phyloP scores from a whole-genome alignment of 2,329 filamentous ascomycete genomes.

The Colletotrichum orchidophilum region DNA sequence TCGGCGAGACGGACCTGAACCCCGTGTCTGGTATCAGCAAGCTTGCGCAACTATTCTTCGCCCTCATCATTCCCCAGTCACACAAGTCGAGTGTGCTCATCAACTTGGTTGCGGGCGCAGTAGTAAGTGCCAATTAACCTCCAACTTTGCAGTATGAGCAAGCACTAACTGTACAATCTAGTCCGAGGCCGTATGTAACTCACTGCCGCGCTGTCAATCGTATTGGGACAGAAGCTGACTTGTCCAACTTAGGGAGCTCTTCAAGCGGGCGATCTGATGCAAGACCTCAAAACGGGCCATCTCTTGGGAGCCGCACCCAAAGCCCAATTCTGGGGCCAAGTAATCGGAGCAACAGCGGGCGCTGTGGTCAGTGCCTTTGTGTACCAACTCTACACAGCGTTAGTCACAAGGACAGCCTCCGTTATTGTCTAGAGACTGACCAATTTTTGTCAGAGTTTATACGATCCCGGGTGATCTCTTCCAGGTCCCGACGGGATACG shows the following conservation, averaged over 20 bases:
- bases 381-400: slow-evolving; percentile 85
- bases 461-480: slow-evolving; percentile 88
- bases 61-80: slow-evolving; percentile 82
- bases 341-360: slow-evolving; percentile 88
- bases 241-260: slow-evolving; percentile 69
- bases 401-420: slow-evolving; percentile 35
- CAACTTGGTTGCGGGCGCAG: slow-evolving; percentile 91
- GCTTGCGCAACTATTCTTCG: slow-evolving; percentile 94
- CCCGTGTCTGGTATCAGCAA: slow-evolving; percentile 97
- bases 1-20: slow-evolving; percentile 90
- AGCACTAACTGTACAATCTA: slow-evolving; percentile 31
- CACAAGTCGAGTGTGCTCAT: slow-evolving; percentile 90
- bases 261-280: slow-evolving; percentile 95
- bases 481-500: slow-evolving; percentile 92
- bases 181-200: slow-evolving; percentile 51
- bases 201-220: neutral
- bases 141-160: neutral
- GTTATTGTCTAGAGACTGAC: neutral
- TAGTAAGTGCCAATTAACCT: slow-evolving; percentile 53
- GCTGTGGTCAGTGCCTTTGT: slow-evolving; percentile 87
- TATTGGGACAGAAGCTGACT: slow-evolving; percentile 9
- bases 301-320: slow-evolving; percentile 90
- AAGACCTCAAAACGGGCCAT: slow-evolving; percentile 96
- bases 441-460: slow-evolving; percentile 70
- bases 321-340: slow-evolving; percentile 96